phyloP scores from a whole-genome alignment of 192 early-diverging fungal genomes.

The Coemansia sp. region DNA sequence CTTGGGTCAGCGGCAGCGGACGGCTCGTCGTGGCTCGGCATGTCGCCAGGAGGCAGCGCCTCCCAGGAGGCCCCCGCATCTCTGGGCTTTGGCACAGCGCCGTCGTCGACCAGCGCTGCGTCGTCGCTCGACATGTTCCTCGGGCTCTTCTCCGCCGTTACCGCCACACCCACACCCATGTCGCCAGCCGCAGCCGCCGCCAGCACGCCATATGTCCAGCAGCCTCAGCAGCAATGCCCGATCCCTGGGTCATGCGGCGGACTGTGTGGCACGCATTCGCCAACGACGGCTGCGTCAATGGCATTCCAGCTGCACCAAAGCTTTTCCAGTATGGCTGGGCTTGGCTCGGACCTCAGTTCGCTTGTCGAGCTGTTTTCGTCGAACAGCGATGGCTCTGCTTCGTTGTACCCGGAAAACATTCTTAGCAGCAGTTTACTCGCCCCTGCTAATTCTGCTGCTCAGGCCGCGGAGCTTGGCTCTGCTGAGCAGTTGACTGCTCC shows the following conservation, averaged over 20 bases:
- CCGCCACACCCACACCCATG: neutral
- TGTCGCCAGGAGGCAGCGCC: neutral
- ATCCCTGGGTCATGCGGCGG: constrained; percentile 25
- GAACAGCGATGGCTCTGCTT: constrained; percentile 12
- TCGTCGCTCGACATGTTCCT: constrained; percentile 6
- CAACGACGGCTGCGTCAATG: constrained; percentile 22
- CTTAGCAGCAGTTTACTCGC: constrained; percentile 39
- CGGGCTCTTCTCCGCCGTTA: neutral
- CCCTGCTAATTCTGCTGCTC: neutral
- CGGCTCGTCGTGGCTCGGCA: neutral
- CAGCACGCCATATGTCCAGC: neutral
- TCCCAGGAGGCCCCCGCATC: neutral
- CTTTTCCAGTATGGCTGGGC: constrained; percentile 30
- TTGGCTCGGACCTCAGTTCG: constrained; percentile 30
- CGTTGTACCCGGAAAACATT: constrained; percentile 47
- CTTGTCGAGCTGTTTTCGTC: constrained; percentile 40
- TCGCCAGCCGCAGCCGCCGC: neutral
- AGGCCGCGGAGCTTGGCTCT: neutral
- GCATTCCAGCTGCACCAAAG: constrained; percentile 16
- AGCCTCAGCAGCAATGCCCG: constrained; percentile 13
- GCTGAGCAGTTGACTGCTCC: neutral
- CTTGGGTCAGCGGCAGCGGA: neutral
- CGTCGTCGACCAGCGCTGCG: neutral
- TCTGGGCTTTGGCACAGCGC: neutral
- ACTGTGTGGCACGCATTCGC: constrained; percentile 30